phyloP scores from a whole-genome alignment of 2,329 filamentous ascomycete species.

The Teratosphaeriaceae sp. region DNA sequence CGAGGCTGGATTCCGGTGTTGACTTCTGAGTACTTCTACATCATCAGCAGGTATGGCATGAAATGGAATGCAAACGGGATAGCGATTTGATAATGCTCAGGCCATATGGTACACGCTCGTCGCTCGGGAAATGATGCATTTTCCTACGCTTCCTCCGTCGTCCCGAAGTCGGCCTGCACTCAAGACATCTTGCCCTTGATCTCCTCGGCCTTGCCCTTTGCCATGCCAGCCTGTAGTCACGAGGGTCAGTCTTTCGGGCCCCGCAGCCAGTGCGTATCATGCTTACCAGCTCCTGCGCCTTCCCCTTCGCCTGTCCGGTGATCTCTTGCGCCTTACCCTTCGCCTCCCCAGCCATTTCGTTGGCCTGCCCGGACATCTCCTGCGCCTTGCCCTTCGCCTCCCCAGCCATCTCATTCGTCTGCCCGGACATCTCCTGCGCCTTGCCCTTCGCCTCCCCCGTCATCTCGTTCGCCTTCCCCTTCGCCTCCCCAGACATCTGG shows the following conservation, averaged over 20 bases:
- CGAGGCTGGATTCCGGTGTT: too few relatives aligned
- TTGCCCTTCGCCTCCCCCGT: slow-evolving; percentile 38
- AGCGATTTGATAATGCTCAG: too few relatives aligned
- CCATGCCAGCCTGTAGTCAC: neutral
- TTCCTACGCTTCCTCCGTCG: too few relatives aligned
- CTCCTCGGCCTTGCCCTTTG: slow-evolving; percentile 4
- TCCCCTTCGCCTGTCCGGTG: slow-evolving; percentile 37
- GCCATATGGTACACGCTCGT: too few relatives aligned
- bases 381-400: slow-evolving; percentile 37
- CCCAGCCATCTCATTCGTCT: slow-evolving; percentile 33
- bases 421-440: slow-evolving; percentile 26
- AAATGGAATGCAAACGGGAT: too few relatives aligned
- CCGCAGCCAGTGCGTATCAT: neutral
- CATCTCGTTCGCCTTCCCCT: slow-evolving; percentile 35
- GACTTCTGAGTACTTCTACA: too few relatives aligned
- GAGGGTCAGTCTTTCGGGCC: neutral
- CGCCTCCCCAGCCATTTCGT: slow-evolving; percentile 20
- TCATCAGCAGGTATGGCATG: too few relatives aligned
- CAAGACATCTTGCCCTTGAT: slow-evolving; percentile 9
- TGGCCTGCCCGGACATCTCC: slow-evolving; percentile 22
- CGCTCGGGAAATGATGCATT: too few relatives aligned
- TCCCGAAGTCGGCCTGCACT: too few relatives aligned
- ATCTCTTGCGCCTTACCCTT: too few relatives aligned
- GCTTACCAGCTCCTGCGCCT: slow-evolving; percentile 18
- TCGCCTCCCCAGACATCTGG: slow-evolving; percentile 26